phyloP scores from a whole-genome alignment of 768 basidiomycete genomes.

The Postia placenta region DNA sequence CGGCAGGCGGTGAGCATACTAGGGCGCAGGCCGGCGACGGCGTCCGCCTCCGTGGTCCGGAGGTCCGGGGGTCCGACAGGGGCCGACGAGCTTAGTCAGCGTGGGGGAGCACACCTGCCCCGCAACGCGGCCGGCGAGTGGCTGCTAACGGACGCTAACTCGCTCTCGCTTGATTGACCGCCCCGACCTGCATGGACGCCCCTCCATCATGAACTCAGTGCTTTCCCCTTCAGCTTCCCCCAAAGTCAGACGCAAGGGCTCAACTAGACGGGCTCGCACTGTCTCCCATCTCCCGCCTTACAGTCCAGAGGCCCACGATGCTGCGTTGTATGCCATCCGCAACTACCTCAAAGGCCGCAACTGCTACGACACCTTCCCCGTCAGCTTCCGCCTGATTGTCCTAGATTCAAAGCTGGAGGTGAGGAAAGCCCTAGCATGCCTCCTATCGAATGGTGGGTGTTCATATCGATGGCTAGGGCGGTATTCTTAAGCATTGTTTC shows the following conservation, averaged over 20 bases:
- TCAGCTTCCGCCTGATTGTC: conserved; percentile 94
- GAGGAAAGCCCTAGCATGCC: conserved; percentile 88
- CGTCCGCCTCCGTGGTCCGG: not conserved
- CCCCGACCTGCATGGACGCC: conserved; percentile 18
- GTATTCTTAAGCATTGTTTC: not conserved
- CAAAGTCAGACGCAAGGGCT: conserved; percentile 48
- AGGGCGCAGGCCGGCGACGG: not conserved
- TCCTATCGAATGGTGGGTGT: conserved; percentile 66
- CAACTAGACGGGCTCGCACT: conserved; percentile 50
- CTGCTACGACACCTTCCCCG: conserved; percentile 95
- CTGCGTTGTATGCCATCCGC: conserved; percentile 66
- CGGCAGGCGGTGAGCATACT: not conserved
- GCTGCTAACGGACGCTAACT: too few relatives aligned
- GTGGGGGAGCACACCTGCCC: conserved; percentile 1
- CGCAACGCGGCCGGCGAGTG: not conserved
- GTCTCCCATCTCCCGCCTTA: conserved; percentile 50
- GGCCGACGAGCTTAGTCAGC: conserved; percentile 9
- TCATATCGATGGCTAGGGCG: not conserved
- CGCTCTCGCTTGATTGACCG: conserved; percentile 1
- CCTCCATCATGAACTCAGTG: conserved; percentile 35
- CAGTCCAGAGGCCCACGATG: conserved; percentile 60
- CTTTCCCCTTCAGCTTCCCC: conserved; percentile 47
- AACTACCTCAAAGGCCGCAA: conserved; percentile 78
- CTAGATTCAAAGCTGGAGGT: conserved; percentile 95
- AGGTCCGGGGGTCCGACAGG: conserved; percentile 4